Conservation (phyloP, 306 rosid genomes). For the Gastrolobium villosum region DNA sequence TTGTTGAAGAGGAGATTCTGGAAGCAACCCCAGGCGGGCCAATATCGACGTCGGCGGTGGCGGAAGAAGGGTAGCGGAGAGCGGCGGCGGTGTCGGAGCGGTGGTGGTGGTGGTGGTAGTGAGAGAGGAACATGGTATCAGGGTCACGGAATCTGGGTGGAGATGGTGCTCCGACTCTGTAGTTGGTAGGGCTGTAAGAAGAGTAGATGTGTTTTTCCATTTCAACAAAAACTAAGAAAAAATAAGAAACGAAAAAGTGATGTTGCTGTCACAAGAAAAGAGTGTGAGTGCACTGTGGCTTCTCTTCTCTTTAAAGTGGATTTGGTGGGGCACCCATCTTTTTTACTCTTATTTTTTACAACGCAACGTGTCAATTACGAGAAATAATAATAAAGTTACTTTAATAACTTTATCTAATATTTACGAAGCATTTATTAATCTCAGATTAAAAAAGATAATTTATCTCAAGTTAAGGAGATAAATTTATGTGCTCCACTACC, state of each 20-base stretch:
- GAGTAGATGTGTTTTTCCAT: constrained; percentile 54
- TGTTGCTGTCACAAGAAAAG: constrained; percentile 26
- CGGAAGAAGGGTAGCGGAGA: constrained; percentile 53
- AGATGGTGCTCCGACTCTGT: constrained; percentile 41
- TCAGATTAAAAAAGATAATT: too few relatives aligned
- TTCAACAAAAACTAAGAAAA: background rate
- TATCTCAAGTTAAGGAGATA: too few relatives aligned
- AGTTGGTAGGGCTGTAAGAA: constrained; percentile 56
- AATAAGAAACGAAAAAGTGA: constrained; percentile 29
- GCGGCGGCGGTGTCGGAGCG: constrained; percentile 34
- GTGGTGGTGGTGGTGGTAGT: constrained; percentile 38
- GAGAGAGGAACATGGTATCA: constrained; percentile 49
- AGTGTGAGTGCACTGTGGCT: background rate
- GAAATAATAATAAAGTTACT: too few relatives aligned
- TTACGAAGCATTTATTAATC: too few relatives aligned
- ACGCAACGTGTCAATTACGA: too few relatives aligned
- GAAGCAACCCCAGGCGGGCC: constrained; percentile 54
- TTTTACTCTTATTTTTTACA: too few relatives aligned
- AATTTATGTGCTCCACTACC: too few relatives aligned
- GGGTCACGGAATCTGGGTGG: constrained; percentile 49
- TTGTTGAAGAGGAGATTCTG: constrained; percentile 43
- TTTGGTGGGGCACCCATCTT: too few relatives aligned
- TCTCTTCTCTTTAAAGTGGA: too few relatives aligned
- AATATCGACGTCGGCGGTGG: constrained; percentile 53
- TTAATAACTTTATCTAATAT: too few relatives aligned